phyloP scores from a whole-genome alignment of 2,329 filamentous ascomycete species.

The Podosphaera aphanis region DNA sequence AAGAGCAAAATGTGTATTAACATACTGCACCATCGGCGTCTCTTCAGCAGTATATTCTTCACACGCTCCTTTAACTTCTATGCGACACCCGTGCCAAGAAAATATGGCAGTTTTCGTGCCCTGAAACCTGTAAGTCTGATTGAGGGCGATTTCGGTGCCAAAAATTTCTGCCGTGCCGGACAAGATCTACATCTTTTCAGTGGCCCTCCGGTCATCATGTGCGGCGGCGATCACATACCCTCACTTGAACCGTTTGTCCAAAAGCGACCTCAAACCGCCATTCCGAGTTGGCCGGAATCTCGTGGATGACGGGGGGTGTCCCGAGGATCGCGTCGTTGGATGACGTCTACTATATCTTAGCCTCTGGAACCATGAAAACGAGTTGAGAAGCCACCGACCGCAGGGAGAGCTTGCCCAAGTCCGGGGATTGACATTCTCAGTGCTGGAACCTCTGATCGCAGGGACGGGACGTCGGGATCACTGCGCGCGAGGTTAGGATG shows the following conservation, averaged over 20 bases:
- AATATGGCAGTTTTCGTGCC: constrained; percentile 71
- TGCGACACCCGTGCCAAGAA: constrained; percentile 72
- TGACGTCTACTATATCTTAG: constrained; percentile 8
- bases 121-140: constrained; percentile 57
- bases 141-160: constrained; percentile 72
- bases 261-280: constrained; percentile 56
- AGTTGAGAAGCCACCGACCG: constrained; percentile 21
- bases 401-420: constrained; percentile 40
- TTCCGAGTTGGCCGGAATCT: constrained; percentile 42
- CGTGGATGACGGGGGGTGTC: constrained; percentile 22
- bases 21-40: constrained; percentile 56
- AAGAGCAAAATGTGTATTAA: constrained; percentile 75
- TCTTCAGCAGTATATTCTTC: constrained; percentile 48
- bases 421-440: constrained; percentile 48
- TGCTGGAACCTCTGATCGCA: not conserved
- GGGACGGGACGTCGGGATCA: too few species aligned
- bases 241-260: constrained; percentile 26
- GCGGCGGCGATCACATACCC: constrained; percentile 18
- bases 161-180: constrained; percentile 79
- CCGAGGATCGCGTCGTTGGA: constrained; percentile 12
- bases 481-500: too few species aligned
- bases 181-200: constrained; percentile 32
- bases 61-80: constrained; percentile 44
- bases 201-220: constrained; percentile 5
- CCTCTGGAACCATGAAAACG: not conserved